These are phyloP conservation scores for Trichosporon sp. DNA, from an alignment of 1,284 basidiomycete species.

Conservation along the genomic window DNA sequence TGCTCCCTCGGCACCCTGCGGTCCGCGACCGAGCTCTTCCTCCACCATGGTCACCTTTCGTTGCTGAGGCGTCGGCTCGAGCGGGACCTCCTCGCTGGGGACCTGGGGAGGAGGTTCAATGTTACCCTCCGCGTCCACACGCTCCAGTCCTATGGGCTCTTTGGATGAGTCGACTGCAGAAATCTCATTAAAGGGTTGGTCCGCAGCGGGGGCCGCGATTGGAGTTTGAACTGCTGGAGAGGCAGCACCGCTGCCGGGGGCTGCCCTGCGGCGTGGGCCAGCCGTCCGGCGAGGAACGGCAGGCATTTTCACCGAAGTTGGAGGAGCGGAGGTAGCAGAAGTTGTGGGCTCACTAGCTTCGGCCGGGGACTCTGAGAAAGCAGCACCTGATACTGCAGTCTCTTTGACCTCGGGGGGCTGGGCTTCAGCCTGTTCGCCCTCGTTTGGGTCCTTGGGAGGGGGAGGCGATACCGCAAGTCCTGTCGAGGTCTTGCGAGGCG, in stretches of 20 bases:
- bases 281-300: constrained; percentile 50
- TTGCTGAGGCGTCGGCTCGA: constrained; percentile 21
- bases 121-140: constrained; percentile 35
- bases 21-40: constrained; percentile 42
- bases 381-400: background rate
- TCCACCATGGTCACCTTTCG: constrained; percentile 11
- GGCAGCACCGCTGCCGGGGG: constrained; percentile 25
- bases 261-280: constrained; percentile 41
- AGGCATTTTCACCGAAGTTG: constrained; percentile 47
- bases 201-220: background rate
- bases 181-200: background rate
- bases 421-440: background rate
- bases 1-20: constrained; percentile 47
- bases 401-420: constrained; percentile 16
- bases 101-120: constrained; percentile 49
- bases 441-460: background rate
- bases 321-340: constrained; percentile 19
- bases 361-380: background rate
- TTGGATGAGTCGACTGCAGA: background rate
- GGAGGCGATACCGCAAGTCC: constrained; percentile 19
- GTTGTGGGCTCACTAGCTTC: background rate
- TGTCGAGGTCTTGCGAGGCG: background rate
- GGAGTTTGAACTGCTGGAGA: constrained; percentile 10
- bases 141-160: constrained; percentile 25
- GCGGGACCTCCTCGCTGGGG: constrained; percentile 28